A percentile compares a stretch with the other conserved stretches of the same genome.
These are phyloP conservation scores for Bisporella sp. DNA, from an alignment of 2,329 filamentous ascomycete species.

Conservation along the genomic window DNA sequence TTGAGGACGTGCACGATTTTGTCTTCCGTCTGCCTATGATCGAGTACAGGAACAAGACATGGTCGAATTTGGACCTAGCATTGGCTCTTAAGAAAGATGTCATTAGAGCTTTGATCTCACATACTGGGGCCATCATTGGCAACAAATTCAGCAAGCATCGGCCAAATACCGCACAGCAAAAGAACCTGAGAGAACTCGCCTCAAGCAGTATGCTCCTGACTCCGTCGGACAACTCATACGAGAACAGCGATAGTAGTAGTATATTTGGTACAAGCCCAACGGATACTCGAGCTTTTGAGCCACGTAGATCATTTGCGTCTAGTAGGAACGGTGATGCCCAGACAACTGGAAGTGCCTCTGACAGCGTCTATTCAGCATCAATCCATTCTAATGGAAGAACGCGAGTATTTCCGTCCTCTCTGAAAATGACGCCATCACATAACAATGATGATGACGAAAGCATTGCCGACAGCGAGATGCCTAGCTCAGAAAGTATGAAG, in stretches of 20 bases:
- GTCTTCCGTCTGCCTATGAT: slow-evolving; percentile 92
- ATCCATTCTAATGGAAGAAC: slow-evolving; percentile 1
- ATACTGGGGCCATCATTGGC: slow-evolving; percentile 91
- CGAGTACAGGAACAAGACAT: slow-evolving; percentile 97
- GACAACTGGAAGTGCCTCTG: slow-evolving; percentile 19
- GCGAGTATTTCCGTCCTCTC: slow-evolving; percentile 11
- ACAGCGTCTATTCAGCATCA: slow-evolving; percentile 19
- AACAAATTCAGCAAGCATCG: slow-evolving; percentile 94
- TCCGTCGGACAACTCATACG: slow-evolving; percentile 23
- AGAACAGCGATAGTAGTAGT: slow-evolving; percentile 26
- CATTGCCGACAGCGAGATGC: slow-evolving; percentile 8
- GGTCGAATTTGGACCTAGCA: slow-evolving; percentile 94
- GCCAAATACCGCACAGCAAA: slow-evolving; percentile 72
- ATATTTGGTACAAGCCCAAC: slow-evolving; percentile 19
- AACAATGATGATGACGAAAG: slow-evolving; percentile 7
- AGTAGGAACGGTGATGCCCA: slow-evolving; percentile 14
- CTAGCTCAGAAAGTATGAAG: slow-evolving; percentile 4
- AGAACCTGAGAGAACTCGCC: slow-evolving; percentile 75
- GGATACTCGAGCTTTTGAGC: slow-evolving; percentile 17
- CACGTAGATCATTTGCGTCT: slow-evolving; percentile 23
- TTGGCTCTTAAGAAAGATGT: slow-evolving; percentile 91
- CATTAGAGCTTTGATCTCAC: slow-evolving; percentile 86
- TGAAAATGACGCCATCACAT: slow-evolving; percentile 23
- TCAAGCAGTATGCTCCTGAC: slow-evolving; percentile 43
- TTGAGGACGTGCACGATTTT: slow-evolving; percentile 95